Base-by-base conservation (phyloP, 2,329 filamentous ascomycete species). In the Penicillium nordicum region DNA sequence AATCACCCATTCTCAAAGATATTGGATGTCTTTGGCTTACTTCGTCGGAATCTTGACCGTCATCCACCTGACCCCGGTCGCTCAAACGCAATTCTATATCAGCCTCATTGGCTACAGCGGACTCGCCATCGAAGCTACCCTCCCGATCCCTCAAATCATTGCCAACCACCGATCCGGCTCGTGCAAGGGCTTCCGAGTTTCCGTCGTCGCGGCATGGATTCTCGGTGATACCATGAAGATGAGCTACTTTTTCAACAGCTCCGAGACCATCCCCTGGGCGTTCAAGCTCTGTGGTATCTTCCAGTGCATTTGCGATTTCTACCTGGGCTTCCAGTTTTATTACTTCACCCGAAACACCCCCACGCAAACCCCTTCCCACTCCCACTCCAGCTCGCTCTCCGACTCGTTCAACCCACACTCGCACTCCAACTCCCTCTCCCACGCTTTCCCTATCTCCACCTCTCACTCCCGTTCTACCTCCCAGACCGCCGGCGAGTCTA, bases 1-100 rank as follows among this genome's bases (percentile, higher is more conserved):
- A 21, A 51, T 38, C 8, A 11, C 36, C 2, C 5, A 27, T 18
- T 9, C n/a, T 25, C n/a, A 45, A 53, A 76, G 75, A 46, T 87
- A 86, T 69, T 86, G 83, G 82, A 72, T 76, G 27, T 85, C 83
- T 65, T 65, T 87, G 16, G 74, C 72, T 10, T 84, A 84, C 69
- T 82, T 84, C 62, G 74, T 77, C 21, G 70, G 71, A 18, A 65
- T 66, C 0, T 72, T 87, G 34, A 69, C 81, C 38, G 72, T 80
- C 14, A 69, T 85, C 40, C 84, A 86, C 30, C 67, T 86, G 21
- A 77, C 78, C 2, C 74, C 78, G 1, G 76, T 80, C n/a, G 68
- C 75, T 4, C 53, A 73, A 16, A 76, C 77, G 2, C 57, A 71
- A 29, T 60, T 68, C 53, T 80, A 80, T 50, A 77, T 77, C 61